A percentile compares a stretch with the other conserved stretches of the same genome.
phyloP scores from a whole-genome alignment of 176 grass and related monocot species.

The Hyparrhenia diplandra region DNA sequence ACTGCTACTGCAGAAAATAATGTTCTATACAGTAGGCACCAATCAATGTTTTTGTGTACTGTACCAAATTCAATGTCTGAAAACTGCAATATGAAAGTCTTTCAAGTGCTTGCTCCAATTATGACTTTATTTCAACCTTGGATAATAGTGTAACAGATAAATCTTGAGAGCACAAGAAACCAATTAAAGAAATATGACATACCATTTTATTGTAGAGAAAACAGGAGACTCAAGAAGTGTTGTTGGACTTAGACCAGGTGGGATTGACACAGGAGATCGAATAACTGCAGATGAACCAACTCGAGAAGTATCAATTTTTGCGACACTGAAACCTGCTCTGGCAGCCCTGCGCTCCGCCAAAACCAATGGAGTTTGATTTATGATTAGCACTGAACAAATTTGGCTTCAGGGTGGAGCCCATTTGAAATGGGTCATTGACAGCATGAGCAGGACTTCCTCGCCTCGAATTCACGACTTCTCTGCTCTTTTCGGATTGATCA shows the following conservation, averaged over 20 bases:
- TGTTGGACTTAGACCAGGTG: constrained; percentile 90
- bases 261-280: constrained; percentile 80
- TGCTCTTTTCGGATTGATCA: constrained; percentile 31
- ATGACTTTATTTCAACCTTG: background rate
- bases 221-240: constrained; percentile 83
- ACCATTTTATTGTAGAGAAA: constrained; percentile 81
- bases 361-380: constrained; percentile 48
- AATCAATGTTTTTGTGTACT: constrained; percentile 11
- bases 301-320: constrained; percentile 67
- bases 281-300: constrained; percentile 53
- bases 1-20: constrained; percentile 19
- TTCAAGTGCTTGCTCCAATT: background rate
- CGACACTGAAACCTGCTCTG: constrained; percentile 70
- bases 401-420: constrained; percentile 37
- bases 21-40: background rate
- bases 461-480: constrained; percentile 21
- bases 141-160: constrained; percentile 5
- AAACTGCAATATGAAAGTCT: constrained; percentile 11
- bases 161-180: constrained; percentile 6
- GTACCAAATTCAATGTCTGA: background rate
- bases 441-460: constrained; percentile 36
- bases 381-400: constrained; percentile 35
- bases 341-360: constrained; percentile 82
- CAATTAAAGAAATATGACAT: constrained; percentile 31
- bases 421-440: constrained; percentile 21